Base-by-base conservation (phyloP, 2,329 filamentous ascomycete genomes). In the Chrysosporium keratinophilum region DNA sequence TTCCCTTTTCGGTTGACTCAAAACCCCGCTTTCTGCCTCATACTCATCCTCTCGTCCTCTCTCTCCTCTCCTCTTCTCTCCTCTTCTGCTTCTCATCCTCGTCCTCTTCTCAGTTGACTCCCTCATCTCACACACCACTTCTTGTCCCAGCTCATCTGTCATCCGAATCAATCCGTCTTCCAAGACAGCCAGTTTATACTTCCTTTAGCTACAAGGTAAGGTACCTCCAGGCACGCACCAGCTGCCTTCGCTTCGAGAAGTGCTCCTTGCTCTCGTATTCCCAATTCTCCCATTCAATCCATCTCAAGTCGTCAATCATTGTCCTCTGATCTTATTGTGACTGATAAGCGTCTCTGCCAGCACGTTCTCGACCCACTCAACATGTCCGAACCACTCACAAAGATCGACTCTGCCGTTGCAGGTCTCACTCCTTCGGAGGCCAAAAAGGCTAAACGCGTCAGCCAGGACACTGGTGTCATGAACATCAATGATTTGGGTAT, bases 321-420 rank as follows among this genome's bases (percentile, higher is more conserved):
- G n/a, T n/a, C n/a, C n/a, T 19, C 10, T 43, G 12, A 6, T 46
- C 20, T 2, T 19, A 15, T 46, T n/a, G 12, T 9, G 17, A 39
- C 39, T 42, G 28, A 50, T 42, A 35, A 33, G 14, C 45, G 35
- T 6, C 39, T 47, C 33, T 54, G 42, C 28, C 49, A 52, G 50
- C 34, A 54, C 41, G 44, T 39, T 15, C n/a, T 4, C 10, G 15
- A 3, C 17, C 46, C 33, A 34, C 47, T 15, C 61, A 69, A 53
- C 68, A 81, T 83, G 80, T 75, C 80, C 64, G 76, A 74, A 65
- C 80, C 84, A 65, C 81, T 95, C 69, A 79, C 80, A 73, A 95
- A 94, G 78, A 83, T 95, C 76, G 90, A 96, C 74, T 95, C 90
- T 57, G 88, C 88, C 76, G 82, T 94, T 67, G 83, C 88, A 68